Evolutionary conservation across 805 yeast species (phyloP), one percentile per base, ranked within the genome.

Genomic region (Yarrowia hollandica): DNA sequence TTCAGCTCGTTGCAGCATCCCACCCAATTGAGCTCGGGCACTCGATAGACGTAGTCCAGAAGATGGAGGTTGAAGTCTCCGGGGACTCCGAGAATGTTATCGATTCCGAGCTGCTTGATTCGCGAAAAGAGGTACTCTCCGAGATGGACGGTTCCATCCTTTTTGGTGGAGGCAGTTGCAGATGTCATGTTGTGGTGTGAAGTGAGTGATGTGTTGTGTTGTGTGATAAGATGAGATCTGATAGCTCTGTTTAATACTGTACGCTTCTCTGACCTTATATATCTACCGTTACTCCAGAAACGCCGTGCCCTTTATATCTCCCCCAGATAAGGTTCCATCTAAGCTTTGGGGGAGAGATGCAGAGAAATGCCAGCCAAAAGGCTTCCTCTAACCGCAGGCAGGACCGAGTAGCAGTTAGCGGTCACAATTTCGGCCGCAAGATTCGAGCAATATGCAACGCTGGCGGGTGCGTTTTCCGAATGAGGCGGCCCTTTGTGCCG

Each of bases 1-100:
- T 90, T 91, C 63, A 90, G 77, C 74, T 90, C 97, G 68, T 90
- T 90, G 74, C 96, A 88, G 62, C 83, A 82, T 21, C 96, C 96
- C 48, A 88, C 77, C 88, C 95, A 90, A 57, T 81, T 73, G 64
- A 86, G 69, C 9, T 75, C 75, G 5, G 79, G 77, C 41, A 70
- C 72, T 23, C 65, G 64, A 64, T 67, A 65, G 61, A 76, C 64
- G 63, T 67, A 69, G 67, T 75, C 79, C 23, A 75, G 71, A 46
- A 75, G 66, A 44, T 69, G 66, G 60, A 75, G 67, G 66, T 76
- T 75, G 72, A 73, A 75, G 66, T 75, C 79, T 23, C 79, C 79
- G 41, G 79, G 79, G 26, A 75, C 77, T 26, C 79, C 79, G 54
- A 75, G 68, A 64, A 71, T 66, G 62, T 71, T 69, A 41, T 62